A percentile compares a stretch with the other conserved stretches of the same genome.
phyloP scores from a whole-genome alignment of 129 eudicot species.

The Flaveria robusta region DNA sequence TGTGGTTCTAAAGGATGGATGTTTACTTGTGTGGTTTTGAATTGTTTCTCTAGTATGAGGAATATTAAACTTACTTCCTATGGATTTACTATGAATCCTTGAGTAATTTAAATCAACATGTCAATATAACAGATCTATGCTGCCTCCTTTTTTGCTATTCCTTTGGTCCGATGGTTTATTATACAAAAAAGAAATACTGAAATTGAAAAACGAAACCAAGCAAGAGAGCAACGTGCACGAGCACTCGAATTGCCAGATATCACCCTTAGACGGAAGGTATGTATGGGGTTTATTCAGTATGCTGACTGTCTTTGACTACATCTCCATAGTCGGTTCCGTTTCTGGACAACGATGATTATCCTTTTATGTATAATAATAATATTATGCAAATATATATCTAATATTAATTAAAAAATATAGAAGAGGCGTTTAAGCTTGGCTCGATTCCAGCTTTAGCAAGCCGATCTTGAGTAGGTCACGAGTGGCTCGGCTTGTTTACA shows the following conservation, averaged over 20 bases:
- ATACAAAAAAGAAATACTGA: slow-evolving; percentile 61
- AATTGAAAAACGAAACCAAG: slow-evolving; percentile 70
- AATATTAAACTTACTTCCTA: not conserved
- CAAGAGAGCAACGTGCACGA: slow-evolving; percentile 67
- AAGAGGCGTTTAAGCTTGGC: too few species aligned
- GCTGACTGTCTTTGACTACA: slow-evolving; percentile 10
- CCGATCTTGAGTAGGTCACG: too few species aligned
- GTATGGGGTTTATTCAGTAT: not conserved
- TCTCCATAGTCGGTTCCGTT: not conserved
- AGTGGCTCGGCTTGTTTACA: too few species aligned
- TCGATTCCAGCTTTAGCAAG: too few species aligned
- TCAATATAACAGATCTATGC: slow-evolving; percentile 78
- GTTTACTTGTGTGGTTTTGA: not conserved
- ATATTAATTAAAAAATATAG: too few species aligned
- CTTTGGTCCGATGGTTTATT: slow-evolving; percentile 83
- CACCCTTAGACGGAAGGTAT: slow-evolving; percentile 87
- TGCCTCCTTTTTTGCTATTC: slow-evolving; percentile 93
- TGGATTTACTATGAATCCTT: not conserved
- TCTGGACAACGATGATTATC: not conserved
- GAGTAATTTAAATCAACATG: not conserved
- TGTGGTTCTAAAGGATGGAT: not conserved
- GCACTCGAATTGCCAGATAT: slow-evolving; percentile 82
- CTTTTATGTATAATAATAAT: too few species aligned
- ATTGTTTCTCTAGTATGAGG: not conserved
- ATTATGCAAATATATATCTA: too few species aligned